Conservation (phyloP, 169 alveolate species). For the Theileria annulata region DNA sequence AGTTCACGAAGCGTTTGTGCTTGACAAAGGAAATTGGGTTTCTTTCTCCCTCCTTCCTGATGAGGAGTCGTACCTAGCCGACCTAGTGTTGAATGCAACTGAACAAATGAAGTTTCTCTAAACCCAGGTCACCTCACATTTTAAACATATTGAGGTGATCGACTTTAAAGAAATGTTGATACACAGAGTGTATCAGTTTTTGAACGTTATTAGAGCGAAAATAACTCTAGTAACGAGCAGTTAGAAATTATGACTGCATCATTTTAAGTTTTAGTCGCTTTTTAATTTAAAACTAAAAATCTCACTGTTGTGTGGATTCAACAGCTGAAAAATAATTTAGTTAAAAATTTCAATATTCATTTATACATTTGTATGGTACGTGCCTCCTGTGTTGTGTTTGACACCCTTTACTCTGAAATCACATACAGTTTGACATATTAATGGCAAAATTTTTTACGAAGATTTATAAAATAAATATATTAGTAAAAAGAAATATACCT, state of each 20-base stretch:
- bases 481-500: neutral
- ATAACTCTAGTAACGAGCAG: neutral
- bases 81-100: neutral
- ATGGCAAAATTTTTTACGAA: neutral
- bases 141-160: neutral
- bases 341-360: neutral
- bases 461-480: too few species aligned
- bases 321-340: slow-evolving; percentile 1
- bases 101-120: neutral
- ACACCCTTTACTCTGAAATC: neutral
- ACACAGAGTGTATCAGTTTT: neutral
- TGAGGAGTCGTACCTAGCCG: neutral
- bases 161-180: neutral
- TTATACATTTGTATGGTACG: neutral
- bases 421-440: neutral
- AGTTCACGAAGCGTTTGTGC: neutral
- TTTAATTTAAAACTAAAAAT: too few species aligned
- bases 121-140: neutral
- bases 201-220: neutral
- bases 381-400: neutral
- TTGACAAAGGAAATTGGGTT: neutral
- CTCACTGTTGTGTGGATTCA: slow-evolving; percentile 9
- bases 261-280: neutral
- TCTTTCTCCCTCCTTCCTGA: neutral
- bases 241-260: neutral